Base-by-base conservation (phyloP, 805 yeast genomes). In the Schwanniomyces polymorphus region DNA sequence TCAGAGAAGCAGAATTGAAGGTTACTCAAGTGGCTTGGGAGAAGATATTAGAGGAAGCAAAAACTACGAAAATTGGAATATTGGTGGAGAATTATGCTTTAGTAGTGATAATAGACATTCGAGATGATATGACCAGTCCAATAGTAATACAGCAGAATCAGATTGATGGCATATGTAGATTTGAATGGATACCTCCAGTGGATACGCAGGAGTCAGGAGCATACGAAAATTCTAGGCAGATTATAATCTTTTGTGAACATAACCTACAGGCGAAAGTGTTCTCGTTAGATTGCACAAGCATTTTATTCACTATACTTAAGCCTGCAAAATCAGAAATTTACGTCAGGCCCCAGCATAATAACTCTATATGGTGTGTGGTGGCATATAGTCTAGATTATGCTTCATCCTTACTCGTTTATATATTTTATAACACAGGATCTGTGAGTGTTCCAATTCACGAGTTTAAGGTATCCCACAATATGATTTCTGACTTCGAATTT, bases 141-240 rank as follows among this genome's bases (percentile, higher is more conserved):
- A 60, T 68, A 11, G 45, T 67, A 16, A 66, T 73, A 10, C 66
- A 61, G 37, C 72, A 60, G 44, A 47, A 59, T 7, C 52, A 48
- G 6, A 37, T 49, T 10, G 66, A 64, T 12, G 73, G 72, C 0
- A 61, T 72, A 1, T 63, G 60, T 10, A 49, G 52, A 9, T 53
- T 72, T 38, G 59, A 58, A 42, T 73, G 77, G 77, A 59, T 73
- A 9, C 65, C 64, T 0, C 66, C 71, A 0, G 43, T 33, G 12
- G 23, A 41, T 1, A 23, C n/a, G 1, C 46, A 35, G 2, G 49
- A 31, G 23, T 55, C 46, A 11, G 71, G 73, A 0, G 68, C 68
- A 12, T 70, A 71, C 51, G 25, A 42, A 12, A 69, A 72, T 48
- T 54, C 64, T 28, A 63, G 60, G 29, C 75, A 72, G 48, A 37